Base-by-base conservation (phyloP, 768 basidiomycete species). In the Dacryopinax primogenitus region DNA sequence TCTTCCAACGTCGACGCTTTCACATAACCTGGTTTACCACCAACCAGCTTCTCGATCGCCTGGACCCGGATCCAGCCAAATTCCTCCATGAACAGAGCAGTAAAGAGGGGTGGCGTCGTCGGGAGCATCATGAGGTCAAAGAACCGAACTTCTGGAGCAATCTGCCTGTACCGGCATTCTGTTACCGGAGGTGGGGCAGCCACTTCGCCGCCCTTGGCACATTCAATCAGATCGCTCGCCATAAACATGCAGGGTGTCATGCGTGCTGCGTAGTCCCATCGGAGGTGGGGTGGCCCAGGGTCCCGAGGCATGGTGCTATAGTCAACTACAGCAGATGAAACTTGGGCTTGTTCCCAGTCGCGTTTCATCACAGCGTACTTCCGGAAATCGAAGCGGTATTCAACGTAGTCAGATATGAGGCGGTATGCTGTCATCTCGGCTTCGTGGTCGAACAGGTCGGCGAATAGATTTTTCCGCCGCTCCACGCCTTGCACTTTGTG, bases 211-310 rank as follows among this genome's bases (percentile, higher is more conserved):
- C 51, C 51, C 18, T 30, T 30, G 3, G 51, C 51, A 30, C 51
- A 58, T 9, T 58, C 13, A 21, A 58, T 58, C 30, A 58, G 32
- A 30, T 58, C 51, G 18, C 26, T 58, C 13, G 51, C 51, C 26
- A 58, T 23, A 30, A 58, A 58, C 51, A 58, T 58, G 26, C 51
- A 58, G 9, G 51, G 51, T 3, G 51, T 58, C 51, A 58, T 58
- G 51, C 51, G 51, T 9, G 18, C 51, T 23, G 51, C 51, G 30
- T 58, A 58, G 21, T 58, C 51, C 51, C 51, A 58, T 30, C 13
- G 26, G 26, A 58, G 51, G 4, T 58, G 13, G 51, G 51, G 51
- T 13, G 13, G 51, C 15, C 26, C 26, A 15, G 26, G 13, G 26
- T 58, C 51, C 15, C 51, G 51, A 32, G 51, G 51, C 51, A 58